Percentiles rank a stretch among this genome's conserved stretches.
These are phyloP conservation scores for Suhomyces canberraensis DNA, from an alignment of 805 yeast genomes.

Conservation along the genomic window DNA sequence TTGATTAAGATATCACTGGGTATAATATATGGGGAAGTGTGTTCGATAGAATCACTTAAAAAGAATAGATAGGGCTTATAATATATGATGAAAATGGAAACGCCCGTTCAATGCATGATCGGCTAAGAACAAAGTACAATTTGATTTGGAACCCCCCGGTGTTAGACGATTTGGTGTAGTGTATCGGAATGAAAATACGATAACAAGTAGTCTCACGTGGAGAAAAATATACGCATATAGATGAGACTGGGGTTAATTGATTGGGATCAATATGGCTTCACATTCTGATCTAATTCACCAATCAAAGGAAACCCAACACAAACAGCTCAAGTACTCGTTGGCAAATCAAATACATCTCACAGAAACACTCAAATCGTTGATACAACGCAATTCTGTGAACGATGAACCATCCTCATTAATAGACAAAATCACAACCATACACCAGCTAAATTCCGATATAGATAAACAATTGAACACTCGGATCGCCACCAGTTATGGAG, in stretches of 20 bases:
- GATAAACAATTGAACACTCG: constrained; percentile 34
- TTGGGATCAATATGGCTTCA: constrained; percentile 9
- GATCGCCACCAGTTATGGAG: constrained; percentile 20
- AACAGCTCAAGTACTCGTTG: constrained; percentile 24
- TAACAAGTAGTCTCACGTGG: not conserved
- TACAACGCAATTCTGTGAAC: constrained; percentile 23
- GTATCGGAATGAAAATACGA: not conserved
- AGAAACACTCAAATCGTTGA: constrained; percentile 19
- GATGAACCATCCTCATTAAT: constrained; percentile 16
- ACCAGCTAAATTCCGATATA: constrained; percentile 36
- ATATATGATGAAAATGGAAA: too few species aligned
- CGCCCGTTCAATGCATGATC: too few species aligned
- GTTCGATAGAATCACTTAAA: too few species aligned
- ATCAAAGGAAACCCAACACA: constrained; percentile 34
- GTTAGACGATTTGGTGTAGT: too few species aligned
- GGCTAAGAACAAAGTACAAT: too few species aligned
- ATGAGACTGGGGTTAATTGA: not conserved
- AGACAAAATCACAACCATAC: constrained; percentile 38
- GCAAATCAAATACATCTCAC: constrained; percentile 25
- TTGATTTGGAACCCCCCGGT: too few species aligned
- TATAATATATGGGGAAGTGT: too few species aligned
- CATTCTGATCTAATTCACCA: constrained; percentile 26
- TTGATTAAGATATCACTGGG: not conserved
- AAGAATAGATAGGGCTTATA: too few species aligned
- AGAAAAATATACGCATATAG: not conserved